Evolutionary conservation across 2,329 filamentous ascomycete species (phyloP).

Genomic region (Curvularia sp.): DNA sequence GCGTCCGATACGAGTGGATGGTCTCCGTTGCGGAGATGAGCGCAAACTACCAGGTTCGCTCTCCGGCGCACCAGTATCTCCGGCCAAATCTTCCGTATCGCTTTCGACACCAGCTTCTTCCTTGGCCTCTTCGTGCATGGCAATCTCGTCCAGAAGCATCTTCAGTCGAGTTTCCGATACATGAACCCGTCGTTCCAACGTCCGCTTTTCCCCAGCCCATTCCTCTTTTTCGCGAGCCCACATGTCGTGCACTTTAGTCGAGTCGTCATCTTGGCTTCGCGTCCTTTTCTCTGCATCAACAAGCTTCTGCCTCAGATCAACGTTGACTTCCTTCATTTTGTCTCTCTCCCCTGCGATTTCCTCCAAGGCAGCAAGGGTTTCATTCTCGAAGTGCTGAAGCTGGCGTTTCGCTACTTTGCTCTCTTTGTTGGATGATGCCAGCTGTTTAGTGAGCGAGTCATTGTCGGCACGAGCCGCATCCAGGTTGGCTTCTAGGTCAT

Average conservation of each 20-base stretch:
- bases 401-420: conserved; percentile 82
- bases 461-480: conserved; percentile 76
- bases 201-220: conserved; percentile 85
- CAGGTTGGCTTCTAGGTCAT: conserved; percentile 78
- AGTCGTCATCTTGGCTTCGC: conserved; percentile 82
- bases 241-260: conserved; percentile 75
- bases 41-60: conserved; percentile 76
- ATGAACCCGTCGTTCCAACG: conserved; percentile 83
- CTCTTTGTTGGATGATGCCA: conserved; percentile 74
- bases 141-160: conserved; percentile 83
- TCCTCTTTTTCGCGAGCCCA: conserved; percentile 84
- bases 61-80: conserved; percentile 64
- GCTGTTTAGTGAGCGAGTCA: conserved; percentile 69
- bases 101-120: conserved; percentile 57
- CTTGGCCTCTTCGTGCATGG: conserved; percentile 65
- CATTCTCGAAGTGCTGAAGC: conserved; percentile 84
- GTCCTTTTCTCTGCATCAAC: conserved; percentile 80
- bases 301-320: conserved; percentile 77
- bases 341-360: conserved; percentile 87
- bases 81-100: conserved; percentile 67
- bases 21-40: conserved; percentile 61
- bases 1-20: conserved; percentile 54
- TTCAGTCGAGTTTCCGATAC: conserved; percentile 89
- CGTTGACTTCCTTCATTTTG: conserved; percentile 74
- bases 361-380: conserved; percentile 82